Evolutionary conservation across 2,329 filamentous ascomycete species (phyloP), one percentile per base, ranked within the genome.

Genomic region (Orbilia blumenaviensis): DNA sequence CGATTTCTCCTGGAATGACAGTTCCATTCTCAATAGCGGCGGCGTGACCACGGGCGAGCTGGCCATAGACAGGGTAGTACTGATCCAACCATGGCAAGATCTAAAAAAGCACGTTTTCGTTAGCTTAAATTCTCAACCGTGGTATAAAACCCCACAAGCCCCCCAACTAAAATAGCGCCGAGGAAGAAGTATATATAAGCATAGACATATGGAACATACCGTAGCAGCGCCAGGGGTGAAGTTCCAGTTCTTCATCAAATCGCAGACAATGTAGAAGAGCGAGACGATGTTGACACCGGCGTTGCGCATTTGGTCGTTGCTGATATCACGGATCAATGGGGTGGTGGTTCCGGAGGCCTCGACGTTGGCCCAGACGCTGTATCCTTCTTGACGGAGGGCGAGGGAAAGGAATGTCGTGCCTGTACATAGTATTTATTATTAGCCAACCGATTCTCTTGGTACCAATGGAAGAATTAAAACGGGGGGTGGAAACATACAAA

Each of bases 181-280:
- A 14, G 16, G 42, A 54, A 1, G n/a, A 9, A 25, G 9, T 16
- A 29, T 18, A 54, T 36, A 23, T 21, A 32, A 16, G 23, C 7
- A 16, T 50, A 16, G 29, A 18, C 23, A 41, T 42, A 29, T 12
- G 16, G 27, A 34, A 60, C 56, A 8, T 76, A 76, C 72, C 18
- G 72, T 76, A 23, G 8, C 7, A 41, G 64, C 80, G 58, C 84
- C 84, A 7, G 86, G 86, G 7, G 83, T 86, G 77, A 84, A 84
- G 50, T 89, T 85, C 90, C 90, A 92, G 81, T 92, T 90, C 34
- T 90, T 85, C 89, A 92, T 91, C 64, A 92, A 83, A 78, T 92
- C 90, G 80, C 87, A 87, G 14, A 89, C 84, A 74, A 92, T 89
- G 25, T 85, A 85, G 79, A 92, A 91, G 72, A 89, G 81, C 14